Percentiles rank a stretch among this genome's conserved stretches.
Evolutionary conservation across 371 early-diverging fungal species (phyloP).

Genomic region (Coemansia sp.): DNA sequence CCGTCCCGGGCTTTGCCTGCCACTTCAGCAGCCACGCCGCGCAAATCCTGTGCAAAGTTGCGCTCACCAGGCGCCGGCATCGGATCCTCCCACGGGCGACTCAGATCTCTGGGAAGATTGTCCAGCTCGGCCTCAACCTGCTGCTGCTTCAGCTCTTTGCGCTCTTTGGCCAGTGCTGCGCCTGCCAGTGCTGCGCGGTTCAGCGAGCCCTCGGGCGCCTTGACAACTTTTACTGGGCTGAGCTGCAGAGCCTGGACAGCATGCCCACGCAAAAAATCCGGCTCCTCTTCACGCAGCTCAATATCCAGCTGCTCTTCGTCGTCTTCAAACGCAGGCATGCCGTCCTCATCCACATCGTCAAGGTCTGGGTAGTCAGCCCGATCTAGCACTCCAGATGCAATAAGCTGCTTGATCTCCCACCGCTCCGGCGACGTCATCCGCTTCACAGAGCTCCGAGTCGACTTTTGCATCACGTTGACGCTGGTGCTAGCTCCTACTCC

Average conservation of each 20-base stretch:
- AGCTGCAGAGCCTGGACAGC: slow-evolving; percentile 80
- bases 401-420: slow-evolving; percentile 96
- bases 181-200: slow-evolving; percentile 94
- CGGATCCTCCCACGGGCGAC: slow-evolving; percentile 92
- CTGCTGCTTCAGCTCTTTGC: slow-evolving; percentile 83
- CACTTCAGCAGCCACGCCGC: slow-evolving; percentile 59
- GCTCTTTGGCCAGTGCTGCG: slow-evolving; percentile 89
- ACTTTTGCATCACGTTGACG: neutral
- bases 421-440: slow-evolving; percentile 94
- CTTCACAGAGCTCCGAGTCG: slow-evolving; percentile 54
- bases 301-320: slow-evolving; percentile 89
- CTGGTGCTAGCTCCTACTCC: neutral
- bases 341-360: slow-evolving; percentile 78
- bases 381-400: slow-evolving; percentile 89
- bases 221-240: slow-evolving; percentile 94
- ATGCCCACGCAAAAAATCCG: slow-evolving; percentile 91
- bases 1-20: slow-evolving; percentile 53
- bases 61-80: slow-evolving; percentile 81
- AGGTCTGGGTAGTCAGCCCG: slow-evolving; percentile 83
- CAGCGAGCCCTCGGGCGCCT: slow-evolving; percentile 94
- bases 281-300: slow-evolving; percentile 94
- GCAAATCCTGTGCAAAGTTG: slow-evolving; percentile 86
- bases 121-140: slow-evolving; percentile 86
- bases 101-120: slow-evolving; percentile 85
- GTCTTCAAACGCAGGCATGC: slow-evolving; percentile 73